Conservation (phyloP, 306 rosid species). For the Albizia julibrissin region DNA sequence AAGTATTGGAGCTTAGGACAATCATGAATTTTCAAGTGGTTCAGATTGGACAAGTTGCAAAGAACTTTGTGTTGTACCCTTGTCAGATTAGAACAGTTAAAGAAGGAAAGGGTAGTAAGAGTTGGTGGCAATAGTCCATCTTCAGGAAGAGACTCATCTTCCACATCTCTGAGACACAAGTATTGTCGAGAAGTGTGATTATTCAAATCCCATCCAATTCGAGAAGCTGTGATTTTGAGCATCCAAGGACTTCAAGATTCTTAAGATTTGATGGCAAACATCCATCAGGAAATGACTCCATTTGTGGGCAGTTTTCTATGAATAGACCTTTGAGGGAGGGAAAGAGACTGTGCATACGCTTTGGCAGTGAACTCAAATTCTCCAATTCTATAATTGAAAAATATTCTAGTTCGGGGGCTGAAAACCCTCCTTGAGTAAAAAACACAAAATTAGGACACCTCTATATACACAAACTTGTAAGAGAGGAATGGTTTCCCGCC, state of each 20-base stretch:
- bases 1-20: constrained; percentile 11
- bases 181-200: background rate
- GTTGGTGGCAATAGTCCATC: background rate
- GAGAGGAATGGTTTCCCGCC: background rate
- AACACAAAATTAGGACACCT: background rate
- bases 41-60: background rate
- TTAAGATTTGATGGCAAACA: constrained; percentile 7
- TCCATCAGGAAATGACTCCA: constrained; percentile 5
- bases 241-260: fast-evolving
- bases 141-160: constrained; percentile 1
- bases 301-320: background rate
- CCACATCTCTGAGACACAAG: background rate
- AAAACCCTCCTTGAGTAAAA: background rate
- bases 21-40: fast-evolving
- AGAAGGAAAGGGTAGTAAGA: background rate
- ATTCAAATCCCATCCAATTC: constrained; percentile 6
- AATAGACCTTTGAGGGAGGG: background rate
- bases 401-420: background rate
- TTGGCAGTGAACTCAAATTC: background rate
- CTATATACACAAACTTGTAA: background rate
- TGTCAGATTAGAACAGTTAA: background rate
- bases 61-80: background rate
- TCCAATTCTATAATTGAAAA: background rate
- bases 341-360: background rate
- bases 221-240: background rate